Evolutionary conservation across 2,329 filamentous ascomycete species (phyloP), one percentile per base, ranked within the genome.

Genomic region (Venturia effusa): DNA sequence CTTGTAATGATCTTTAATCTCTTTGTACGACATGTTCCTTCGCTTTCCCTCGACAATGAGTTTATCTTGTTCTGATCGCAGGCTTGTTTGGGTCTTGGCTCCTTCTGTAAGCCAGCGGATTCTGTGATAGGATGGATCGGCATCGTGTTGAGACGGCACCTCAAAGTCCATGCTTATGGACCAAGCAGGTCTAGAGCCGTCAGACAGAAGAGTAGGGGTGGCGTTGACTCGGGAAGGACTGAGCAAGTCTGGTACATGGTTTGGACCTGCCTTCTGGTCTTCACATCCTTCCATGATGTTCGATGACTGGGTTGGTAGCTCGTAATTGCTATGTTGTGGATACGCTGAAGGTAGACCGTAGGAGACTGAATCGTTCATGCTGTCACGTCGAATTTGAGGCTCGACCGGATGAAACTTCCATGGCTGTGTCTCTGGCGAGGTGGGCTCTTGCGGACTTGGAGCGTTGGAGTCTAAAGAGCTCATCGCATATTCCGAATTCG

Each of bases 11-110:
- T 71, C 68, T 43, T 81, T 81, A 69, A 90, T 90, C 65, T 88
- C 80, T 63, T 80, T 82, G 74, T 90, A 91, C 0, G 86, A 84
- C 75, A 83, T 76, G 3, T 86, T 86, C 1, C 76, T 72, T 8
- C 72, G 69, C 71, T 84, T 85, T 30, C 79, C 77, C n/a, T 77
- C 70, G 19, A 88, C 71, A 0, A 89, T 77, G 51, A 72, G 66
- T 24, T 55, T 37, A 22, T 63, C 61, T 11, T 37, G 45, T 5
- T n/a, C 34, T 45, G 45, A 40, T 22, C 59, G 34, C 15, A 24
- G 8, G 27, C 22, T 40, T 24, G 59, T 39, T 27, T n/a, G 2
- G 34, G 30, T 5, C 7, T 17, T 61, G 7, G 34, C 13, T n/a
- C 51, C 51, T 60, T 60, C 59, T 27, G n/a, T 34, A 32, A 24